phyloP scores from a whole-genome alignment of 164 flowering plant genomes.

The Aristolochia contorta region DNA sequence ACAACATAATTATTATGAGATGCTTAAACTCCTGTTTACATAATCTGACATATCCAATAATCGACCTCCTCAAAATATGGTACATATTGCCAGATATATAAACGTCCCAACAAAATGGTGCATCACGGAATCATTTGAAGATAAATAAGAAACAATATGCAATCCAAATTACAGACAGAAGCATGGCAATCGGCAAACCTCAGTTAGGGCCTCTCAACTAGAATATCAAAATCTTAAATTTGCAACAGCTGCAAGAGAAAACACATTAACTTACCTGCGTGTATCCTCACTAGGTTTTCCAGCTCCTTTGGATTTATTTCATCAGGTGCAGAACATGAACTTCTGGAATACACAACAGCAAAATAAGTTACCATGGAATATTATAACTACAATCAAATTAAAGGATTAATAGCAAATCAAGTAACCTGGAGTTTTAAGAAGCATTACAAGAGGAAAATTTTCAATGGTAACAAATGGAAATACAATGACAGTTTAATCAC shows the following conservation, averaged over 20 bases:
- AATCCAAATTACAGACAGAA: too few species aligned
- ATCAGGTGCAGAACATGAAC: slow-evolving; percentile 64
- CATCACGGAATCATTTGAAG: too few species aligned
- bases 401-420: background rate
- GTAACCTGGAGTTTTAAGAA: background rate
- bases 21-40: too few species aligned
- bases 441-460: too few species aligned
- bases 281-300: slow-evolving; percentile 41
- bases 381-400: background rate
- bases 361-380: background rate
- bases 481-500: too few species aligned
- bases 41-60: too few species aligned
- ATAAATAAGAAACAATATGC: too few species aligned
- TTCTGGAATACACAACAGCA: slow-evolving; percentile 24
- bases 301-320: slow-evolving; percentile 52
- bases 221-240: background rate
- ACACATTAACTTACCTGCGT: slow-evolving; percentile 36
- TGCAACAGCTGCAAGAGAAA: background rate
- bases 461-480: too few species aligned
- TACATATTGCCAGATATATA: too few species aligned
- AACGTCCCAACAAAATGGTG: too few species aligned
- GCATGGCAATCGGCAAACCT: too few species aligned
- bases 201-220: background rate
- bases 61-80: too few species aligned
- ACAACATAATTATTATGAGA: background rate